These are phyloP conservation scores for Usnea hakonensis DNA, from an alignment of 495 filamentous ascomycete genomes.

Conservation along the genomic window DNA sequence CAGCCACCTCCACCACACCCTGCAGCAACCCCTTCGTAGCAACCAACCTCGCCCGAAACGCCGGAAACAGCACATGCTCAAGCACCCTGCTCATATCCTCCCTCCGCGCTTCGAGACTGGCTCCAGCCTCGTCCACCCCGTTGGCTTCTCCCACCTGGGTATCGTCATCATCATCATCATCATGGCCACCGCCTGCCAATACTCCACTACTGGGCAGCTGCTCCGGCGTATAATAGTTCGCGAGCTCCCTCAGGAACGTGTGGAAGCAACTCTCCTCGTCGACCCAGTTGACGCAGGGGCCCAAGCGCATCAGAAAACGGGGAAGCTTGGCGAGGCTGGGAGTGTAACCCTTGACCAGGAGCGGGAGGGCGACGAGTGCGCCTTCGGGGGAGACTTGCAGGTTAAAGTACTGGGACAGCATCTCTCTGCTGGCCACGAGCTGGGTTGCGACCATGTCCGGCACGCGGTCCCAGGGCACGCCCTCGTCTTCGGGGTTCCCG, in stretches of 20 bases:
- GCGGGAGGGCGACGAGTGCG: conserved; percentile 67
- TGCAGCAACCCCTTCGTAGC: conserved; percentile 72
- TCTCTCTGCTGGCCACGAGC: conserved; percentile 67
- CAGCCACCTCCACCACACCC: conserved; percentile 80
- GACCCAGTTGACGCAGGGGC: conserved; percentile 81
- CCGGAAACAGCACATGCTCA: conserved; percentile 83
- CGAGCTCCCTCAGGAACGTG: conserved; percentile 78
- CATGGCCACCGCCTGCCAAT: conserved; percentile 10
- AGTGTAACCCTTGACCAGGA: conserved; percentile 82
- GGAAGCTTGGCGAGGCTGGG: conserved; percentile 82
- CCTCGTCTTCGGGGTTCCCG: conserved; percentile 35
- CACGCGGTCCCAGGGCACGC: conserved; percentile 59
- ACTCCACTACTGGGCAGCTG: conserved; percentile 53
- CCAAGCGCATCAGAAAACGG: conserved; percentile 76
- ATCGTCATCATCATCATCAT: conserved; percentile 13
- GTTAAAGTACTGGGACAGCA: conserved; percentile 90
- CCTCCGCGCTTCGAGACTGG: conserved; percentile 52
- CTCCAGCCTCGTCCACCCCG: conserved; percentile 29
- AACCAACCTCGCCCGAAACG: conserved; percentile 73
- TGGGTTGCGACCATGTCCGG: conserved; percentile 52
- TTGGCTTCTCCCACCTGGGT: not conserved
- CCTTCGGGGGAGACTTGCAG: conserved; percentile 73
- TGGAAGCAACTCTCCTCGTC: conserved; percentile 82
- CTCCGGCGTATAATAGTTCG: conserved; percentile 86
- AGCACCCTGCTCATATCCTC: conserved; percentile 59